phyloP scores from a whole-genome alignment of 768 basidiomycete species.

The Rhodocollybia butyracea region DNA sequence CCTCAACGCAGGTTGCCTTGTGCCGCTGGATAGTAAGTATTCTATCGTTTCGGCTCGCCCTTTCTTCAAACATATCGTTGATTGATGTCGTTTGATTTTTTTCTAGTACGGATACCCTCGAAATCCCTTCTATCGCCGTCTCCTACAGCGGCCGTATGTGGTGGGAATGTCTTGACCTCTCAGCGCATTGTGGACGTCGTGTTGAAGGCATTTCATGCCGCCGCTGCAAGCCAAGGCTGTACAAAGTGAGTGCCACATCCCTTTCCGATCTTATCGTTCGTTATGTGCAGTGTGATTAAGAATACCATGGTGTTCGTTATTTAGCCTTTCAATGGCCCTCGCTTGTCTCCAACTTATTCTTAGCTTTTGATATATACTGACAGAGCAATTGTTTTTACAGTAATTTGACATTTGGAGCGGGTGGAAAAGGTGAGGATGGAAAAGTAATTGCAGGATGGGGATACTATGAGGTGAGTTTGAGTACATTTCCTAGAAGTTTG shows the following conservation, averaged over 20 bases:
- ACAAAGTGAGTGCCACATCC: slow-evolving; percentile 62
- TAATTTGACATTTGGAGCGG: slow-evolving; percentile 86
- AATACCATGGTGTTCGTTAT: too few relatives aligned
- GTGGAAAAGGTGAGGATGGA: slow-evolving; percentile 83
- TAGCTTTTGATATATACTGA: background rate
- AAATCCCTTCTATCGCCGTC: slow-evolving; percentile 79
- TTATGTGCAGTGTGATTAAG: too few relatives aligned
- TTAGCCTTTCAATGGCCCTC: too few relatives aligned
- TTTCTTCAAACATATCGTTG: background rate
- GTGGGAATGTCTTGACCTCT: slow-evolving; percentile 87
- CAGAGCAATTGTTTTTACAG: slow-evolving; percentile 38
- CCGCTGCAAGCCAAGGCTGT: slow-evolving; percentile 90
- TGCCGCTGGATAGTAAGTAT: slow-evolving; percentile 70
- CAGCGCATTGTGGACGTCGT: slow-evolving; percentile 96
- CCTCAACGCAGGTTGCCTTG: slow-evolving; percentile 90
- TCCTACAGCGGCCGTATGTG: slow-evolving; percentile 86
- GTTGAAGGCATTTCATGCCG: slow-evolving; percentile 87
- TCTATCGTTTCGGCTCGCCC: background rate
- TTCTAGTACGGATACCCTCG: slow-evolving; percentile 71
- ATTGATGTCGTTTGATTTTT: background rate
- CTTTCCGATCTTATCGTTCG: too few relatives aligned
- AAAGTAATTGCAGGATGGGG: slow-evolving; percentile 81
- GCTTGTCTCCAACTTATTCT: too few relatives aligned
- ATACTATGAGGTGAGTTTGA: slow-evolving; percentile 66
- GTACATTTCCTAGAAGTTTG: slow-evolving; percentile 7